These are phyloP conservation scores for Sodiomyces alkalinus DNA, from an alignment of 2,329 filamentous ascomycete genomes.

Conservation along the genomic window DNA sequence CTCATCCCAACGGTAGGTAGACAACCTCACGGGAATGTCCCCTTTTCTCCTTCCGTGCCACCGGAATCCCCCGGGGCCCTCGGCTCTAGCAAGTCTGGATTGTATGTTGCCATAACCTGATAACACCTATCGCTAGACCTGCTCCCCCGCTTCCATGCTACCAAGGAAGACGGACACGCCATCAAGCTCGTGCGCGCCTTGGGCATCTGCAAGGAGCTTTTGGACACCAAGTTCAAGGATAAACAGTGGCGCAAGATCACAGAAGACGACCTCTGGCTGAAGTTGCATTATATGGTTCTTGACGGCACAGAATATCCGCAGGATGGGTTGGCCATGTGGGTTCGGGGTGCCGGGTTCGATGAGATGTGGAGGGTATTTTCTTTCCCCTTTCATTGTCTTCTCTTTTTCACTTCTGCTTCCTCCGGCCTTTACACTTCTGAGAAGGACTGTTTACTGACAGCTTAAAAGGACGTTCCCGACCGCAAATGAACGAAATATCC, in stretches of 20 bases:
- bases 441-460: slow-evolving; percentile 1
- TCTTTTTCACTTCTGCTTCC: neutral
- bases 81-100: too few species aligned
- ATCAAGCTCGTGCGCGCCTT: slow-evolving; percentile 62
- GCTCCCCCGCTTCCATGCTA: slow-evolving; percentile 26
- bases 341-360: slow-evolving; percentile 45
- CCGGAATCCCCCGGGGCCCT: too few species aligned
- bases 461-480: slow-evolving; percentile 2
- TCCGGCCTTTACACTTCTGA: too few species aligned
- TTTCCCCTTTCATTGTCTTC: neutral
- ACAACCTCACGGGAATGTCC: slow-evolving; percentile 2
- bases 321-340: slow-evolving; percentile 37
- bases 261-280: slow-evolving; percentile 42
- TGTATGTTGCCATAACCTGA: too few species aligned
- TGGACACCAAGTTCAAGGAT: slow-evolving; percentile 26
- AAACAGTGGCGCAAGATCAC: slow-evolving; percentile 36
- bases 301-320: slow-evolving; percentile 49
- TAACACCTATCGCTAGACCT: slow-evolving; percentile 19
- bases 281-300: slow-evolving; percentile 43
- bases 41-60: neutral
- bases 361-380: slow-evolving; percentile 42
- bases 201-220: slow-evolving; percentile 40
- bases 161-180: slow-evolving; percentile 65
- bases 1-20: slow-evolving; percentile 28
- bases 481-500: slow-evolving; percentile 6